A percentile compares a stretch with the other conserved stretches of the same genome.
Conservation (phyloP, 2,329 filamentous ascomycete genomes). For the Fusarium ambrosium region DNA sequence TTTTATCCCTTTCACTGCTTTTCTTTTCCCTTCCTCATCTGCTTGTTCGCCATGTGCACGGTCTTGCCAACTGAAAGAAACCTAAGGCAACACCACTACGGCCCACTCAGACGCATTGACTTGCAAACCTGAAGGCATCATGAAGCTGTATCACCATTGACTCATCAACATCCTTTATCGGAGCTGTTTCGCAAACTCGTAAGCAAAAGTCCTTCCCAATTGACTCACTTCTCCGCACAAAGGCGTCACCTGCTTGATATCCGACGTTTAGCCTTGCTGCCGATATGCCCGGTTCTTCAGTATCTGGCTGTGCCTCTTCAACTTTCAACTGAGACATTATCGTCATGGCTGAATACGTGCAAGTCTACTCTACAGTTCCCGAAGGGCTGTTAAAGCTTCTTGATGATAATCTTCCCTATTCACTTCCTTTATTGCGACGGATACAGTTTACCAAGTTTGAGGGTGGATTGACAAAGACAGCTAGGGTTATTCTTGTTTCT, state of each 20-base stretch:
- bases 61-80: neutral
- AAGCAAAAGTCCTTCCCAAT: neutral
- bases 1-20: neutral
- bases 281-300: neutral
- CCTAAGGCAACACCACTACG: neutral
- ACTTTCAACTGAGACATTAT: neutral
- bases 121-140: neutral
- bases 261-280: conserved; percentile 41
- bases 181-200: neutral
- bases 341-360: conserved; percentile 26
- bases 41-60: neutral
- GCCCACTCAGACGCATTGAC: neutral
- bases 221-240: conserved; percentile 21
- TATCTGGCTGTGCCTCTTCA: neutral
- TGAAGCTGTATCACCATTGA: neutral
- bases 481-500: conserved; percentile 58
- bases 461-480: conserved; percentile 57
- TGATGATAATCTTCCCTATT: conserved; percentile 65
- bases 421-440: conserved; percentile 72
- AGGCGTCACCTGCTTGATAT: conserved; percentile 24
- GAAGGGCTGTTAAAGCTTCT: conserved; percentile 62
- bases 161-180: neutral
- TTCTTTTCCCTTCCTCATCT: neutral
- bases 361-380: conserved; percentile 50
- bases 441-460: conserved; percentile 68